A percentile compares a stretch with the other conserved stretches of the same genome.
Evolutionary conservation across 768 basidiomycete genomes (phyloP).

Genomic region (Neoboletus brunneissimus): DNA sequence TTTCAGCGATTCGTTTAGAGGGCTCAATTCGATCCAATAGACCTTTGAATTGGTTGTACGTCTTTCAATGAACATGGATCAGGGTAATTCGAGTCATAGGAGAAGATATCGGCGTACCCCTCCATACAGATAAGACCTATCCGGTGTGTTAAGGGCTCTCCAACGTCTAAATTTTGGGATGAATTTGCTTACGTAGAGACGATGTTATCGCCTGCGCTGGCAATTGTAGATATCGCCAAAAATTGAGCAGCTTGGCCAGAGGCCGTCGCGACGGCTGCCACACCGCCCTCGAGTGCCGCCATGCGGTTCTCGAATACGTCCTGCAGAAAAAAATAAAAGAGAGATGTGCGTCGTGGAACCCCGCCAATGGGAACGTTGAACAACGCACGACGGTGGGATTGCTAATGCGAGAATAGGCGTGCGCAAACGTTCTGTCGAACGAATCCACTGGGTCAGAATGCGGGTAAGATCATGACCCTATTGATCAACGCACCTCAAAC

Average conservation of each 20-base stretch:
- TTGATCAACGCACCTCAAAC: constrained; percentile 6
- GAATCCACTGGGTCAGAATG: neutral
- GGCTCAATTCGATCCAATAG: neutral
- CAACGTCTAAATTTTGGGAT: constrained; percentile 34
- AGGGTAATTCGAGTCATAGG: neutral
- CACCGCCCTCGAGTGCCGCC: constrained; percentile 77
- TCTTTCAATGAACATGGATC: neutral
- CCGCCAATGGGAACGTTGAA: neutral
- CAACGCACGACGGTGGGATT: constrained; percentile 21
- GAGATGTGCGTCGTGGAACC: neutral
- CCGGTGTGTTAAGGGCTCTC: neutral
- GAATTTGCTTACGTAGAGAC: constrained; percentile 62
- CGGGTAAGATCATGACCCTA: too few species aligned
- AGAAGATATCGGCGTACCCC: constrained; percentile 6
- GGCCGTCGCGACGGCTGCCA: constrained; percentile 68
- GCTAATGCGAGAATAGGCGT: constrained; percentile 20
- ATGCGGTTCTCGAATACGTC: constrained; percentile 80
- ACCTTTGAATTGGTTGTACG: constrained; percentile 24
- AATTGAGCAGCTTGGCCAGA: constrained; percentile 81
- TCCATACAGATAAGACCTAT: constrained; percentile 20
- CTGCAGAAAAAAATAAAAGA: constrained; percentile 30
- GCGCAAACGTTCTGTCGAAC: constrained; percentile 1
- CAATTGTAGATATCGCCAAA: constrained; percentile 60
- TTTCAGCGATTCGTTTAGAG: neutral
- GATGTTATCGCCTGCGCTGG: constrained; percentile 71